Conservation (phyloP, 2,329 filamentous ascomycete species). For the Ophidiomyces ophidiicola region DNA sequence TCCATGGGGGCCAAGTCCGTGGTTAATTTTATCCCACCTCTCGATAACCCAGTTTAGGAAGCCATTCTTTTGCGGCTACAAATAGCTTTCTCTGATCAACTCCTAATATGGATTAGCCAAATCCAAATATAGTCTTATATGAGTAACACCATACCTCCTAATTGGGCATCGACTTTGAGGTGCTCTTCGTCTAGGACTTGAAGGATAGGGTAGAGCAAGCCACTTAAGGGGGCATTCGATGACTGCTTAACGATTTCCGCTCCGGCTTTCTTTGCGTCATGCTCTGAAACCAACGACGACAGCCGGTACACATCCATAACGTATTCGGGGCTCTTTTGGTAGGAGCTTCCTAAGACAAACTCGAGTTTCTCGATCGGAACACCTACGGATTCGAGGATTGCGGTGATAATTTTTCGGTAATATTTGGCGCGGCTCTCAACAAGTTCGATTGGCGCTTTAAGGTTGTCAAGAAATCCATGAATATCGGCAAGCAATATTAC, state of each 20-base stretch:
- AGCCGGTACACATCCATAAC: conserved; percentile 81
- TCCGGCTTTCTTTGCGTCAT: conserved; percentile 79
- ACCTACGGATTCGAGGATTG: conserved; percentile 56
- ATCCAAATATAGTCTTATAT: not conserved
- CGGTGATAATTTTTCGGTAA: conserved; percentile 61
- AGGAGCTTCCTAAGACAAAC: conserved; percentile 65
- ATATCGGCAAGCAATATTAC: conserved; percentile 60
- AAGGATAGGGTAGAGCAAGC: conserved; percentile 72
- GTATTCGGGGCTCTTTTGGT: conserved; percentile 57
- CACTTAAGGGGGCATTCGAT: conserved; percentile 59
- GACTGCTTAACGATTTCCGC: conserved; percentile 92
- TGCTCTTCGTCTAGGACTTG: conserved; percentile 87
- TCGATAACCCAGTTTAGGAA: conserved; percentile 76
- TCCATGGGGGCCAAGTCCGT: not conserved
- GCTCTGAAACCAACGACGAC: conserved; percentile 56
- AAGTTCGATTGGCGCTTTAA: conserved; percentile 70
- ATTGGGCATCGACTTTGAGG: conserved; percentile 75
- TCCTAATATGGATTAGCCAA: conserved; percentile 21
- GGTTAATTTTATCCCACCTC: conserved; percentile 36
- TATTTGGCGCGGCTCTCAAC: conserved; percentile 64
- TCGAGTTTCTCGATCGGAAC: conserved; percentile 62
- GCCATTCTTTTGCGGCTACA: conserved; percentile 67
- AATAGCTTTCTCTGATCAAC: conserved; percentile 83
- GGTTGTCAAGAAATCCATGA: conserved; percentile 41
- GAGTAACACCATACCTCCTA: conserved; percentile 52